A percentile compares a stretch with the other conserved stretches of the same genome.
Evolutionary conservation across 2,329 filamentous ascomycete species (phyloP).

Genomic region (Stachybotrys elegans): DNA sequence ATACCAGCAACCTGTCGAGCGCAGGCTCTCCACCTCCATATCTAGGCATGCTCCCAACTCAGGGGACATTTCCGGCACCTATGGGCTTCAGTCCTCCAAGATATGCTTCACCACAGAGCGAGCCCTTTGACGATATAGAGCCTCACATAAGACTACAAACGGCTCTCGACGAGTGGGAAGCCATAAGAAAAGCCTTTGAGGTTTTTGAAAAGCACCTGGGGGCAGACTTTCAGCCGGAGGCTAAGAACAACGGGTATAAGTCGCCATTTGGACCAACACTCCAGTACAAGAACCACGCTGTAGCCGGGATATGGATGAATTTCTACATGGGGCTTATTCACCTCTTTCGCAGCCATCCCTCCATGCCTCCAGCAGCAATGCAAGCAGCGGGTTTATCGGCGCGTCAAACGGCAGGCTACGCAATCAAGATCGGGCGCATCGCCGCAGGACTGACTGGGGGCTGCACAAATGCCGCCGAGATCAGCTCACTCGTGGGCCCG

Average conservation of each 20-base stretch:
- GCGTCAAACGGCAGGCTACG: conserved; percentile 62
- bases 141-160: conserved; percentile 60
- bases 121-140: conserved; percentile 47
- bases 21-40: conserved; percentile 40
- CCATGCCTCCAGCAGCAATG: conserved; percentile 88
- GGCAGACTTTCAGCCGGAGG: conserved; percentile 69
- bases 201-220: conserved; percentile 62
- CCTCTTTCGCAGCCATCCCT: conserved; percentile 75
- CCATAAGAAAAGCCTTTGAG: conserved; percentile 66
- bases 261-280: conserved; percentile 78
- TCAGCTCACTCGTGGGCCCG: conserved; percentile 74
- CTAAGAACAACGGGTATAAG: conserved; percentile 55
- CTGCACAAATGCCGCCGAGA: conserved; percentile 44
- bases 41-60: conserved; percentile 50
- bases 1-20: conserved; percentile 20
- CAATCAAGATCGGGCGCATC: conserved; percentile 74
- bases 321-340: conserved; percentile 82
- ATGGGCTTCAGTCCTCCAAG: conserved; percentile 50
- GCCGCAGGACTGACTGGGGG: conserved; percentile 64
- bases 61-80: conserved; percentile 44
- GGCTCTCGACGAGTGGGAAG: conserved; percentile 75
- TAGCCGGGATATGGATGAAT: conserved; percentile 82
- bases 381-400: conserved; percentile 78
- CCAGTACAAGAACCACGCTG: conserved; percentile 80
- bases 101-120: conserved; percentile 36